These are phyloP conservation scores for Herpetospermum pedunculosum DNA, from an alignment of 306 rosid species.

Conservation along the genomic window DNA sequence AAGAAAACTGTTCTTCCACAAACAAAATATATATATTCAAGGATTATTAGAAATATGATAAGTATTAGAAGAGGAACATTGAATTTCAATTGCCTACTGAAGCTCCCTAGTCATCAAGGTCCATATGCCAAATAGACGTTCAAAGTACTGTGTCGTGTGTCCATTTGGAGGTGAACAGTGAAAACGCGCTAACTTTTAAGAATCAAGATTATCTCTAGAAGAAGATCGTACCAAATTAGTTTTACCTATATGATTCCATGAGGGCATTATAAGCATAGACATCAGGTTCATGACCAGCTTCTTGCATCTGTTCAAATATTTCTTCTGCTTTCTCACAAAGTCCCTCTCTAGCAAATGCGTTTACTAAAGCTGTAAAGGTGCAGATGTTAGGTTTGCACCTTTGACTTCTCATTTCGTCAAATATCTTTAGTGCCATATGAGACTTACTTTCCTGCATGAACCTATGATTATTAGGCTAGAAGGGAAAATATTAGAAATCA, in stretches of 20 bases:
- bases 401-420: slow-evolving; percentile 55
- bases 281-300: slow-evolving; percentile 75
- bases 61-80: not conserved
- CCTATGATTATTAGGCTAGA: slow-evolving; percentile 7
- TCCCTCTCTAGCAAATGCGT: slow-evolving; percentile 93
- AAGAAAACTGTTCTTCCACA: not conserved
- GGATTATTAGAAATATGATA: not conserved
- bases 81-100: not conserved
- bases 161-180: not conserved
- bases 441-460: slow-evolving; percentile 69
- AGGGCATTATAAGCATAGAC: slow-evolving; percentile 86
- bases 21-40: not conserved
- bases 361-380: slow-evolving; percentile 77
- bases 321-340: slow-evolving; percentile 95
- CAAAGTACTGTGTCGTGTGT: not conserved
- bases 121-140: not conserved
- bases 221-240: slow-evolving; percentile 3
- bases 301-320: slow-evolving; percentile 85
- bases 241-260: slow-evolving; percentile 90
- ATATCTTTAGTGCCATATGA: slow-evolving; percentile 52
- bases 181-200: not conserved
- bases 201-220: not conserved
- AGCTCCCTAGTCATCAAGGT: not conserved
- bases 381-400: slow-evolving; percentile 80
- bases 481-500: not conserved